Evolutionary conservation across 441 rosid genomes (phyloP), one percentile per base, ranked within the genome.

Genomic region (Populus hybrid): DNA sequence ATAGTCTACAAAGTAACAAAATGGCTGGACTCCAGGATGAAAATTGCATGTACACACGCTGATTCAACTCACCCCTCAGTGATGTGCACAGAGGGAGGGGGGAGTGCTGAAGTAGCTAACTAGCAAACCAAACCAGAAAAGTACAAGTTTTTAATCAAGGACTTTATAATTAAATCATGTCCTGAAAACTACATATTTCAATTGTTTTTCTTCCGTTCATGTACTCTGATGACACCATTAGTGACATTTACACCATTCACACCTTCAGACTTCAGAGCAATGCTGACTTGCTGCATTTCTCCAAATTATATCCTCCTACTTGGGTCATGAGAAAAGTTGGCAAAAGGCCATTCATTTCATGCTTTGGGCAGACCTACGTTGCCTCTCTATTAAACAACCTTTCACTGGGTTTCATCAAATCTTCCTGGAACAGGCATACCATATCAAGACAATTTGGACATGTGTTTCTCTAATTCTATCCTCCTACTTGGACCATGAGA

Each of bases 131-230:
- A 23, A 23, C 24, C 30, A 71, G 59, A 72, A 35, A 72, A 18
- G 8, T 18, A 53, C 19, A 2, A 64, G 21, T 73, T 36, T 36
- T 69, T 19, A 28, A 24, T 35, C 16, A 42, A 74, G 26, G 7
- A 69, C 23, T 34, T 46, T 70, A 40, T 23, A 21, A 64, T 23
- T 36, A 7, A 75, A 53, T 70, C 75, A 28, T 66, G 63, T 69
- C 64, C 61, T 8, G 35, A 61, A 61, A 38, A 66, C 18, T 73
- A 76, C 42, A 76, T 14, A 18, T 30, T 76, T 65, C 67, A 67
- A 68, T 59, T 71, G 26, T 36, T 61, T 16, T 7, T 7, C 16
- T 67, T 53, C 63, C 18, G 23, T 19, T 19, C 63, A 53, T 6
- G 63, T 53, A 53, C 21, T 19, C 63, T 18, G 18, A 46, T 46